Conservation (phyloP, 371 early-diverging fungal species). For the Haplosporangium sp. region DNA sequence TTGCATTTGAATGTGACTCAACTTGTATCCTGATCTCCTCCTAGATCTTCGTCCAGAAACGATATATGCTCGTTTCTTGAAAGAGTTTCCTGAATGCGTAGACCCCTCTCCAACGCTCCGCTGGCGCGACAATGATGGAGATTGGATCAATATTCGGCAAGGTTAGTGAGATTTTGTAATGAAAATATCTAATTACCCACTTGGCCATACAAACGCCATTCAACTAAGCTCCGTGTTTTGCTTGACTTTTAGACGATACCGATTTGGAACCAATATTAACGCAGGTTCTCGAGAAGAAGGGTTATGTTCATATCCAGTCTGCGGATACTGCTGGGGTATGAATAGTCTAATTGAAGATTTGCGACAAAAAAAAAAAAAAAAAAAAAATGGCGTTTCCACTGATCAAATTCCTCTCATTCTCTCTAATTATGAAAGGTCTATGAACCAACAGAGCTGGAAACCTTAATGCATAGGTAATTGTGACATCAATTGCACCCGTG, state of each 20-base stretch:
- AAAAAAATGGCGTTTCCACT: too few relatives aligned
- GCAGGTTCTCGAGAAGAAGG: constrained; percentile 8
- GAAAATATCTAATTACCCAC: not conserved
- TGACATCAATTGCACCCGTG: not conserved
- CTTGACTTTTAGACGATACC: constrained; percentile 16
- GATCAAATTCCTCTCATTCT: not conserved
- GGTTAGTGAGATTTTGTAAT: constrained; percentile 5
- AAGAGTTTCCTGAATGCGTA: constrained; percentile 33
- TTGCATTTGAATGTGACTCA: not conserved
- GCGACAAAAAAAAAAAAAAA: too few relatives aligned
- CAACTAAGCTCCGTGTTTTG: too few relatives aligned
- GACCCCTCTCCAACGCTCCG: constrained; percentile 13
- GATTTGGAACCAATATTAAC: constrained; percentile 31
- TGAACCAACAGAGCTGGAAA: constrained; percentile 32
- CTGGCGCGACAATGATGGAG: constrained; percentile 43
- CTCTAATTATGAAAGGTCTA: constrained; percentile 14
- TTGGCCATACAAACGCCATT: too few relatives aligned
- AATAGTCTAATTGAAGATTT: not conserved
- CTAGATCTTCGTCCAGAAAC: constrained; percentile 33
- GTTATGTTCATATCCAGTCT: constrained; percentile 37
- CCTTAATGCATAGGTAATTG: constrained; percentile 29
- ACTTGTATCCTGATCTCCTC: not conserved
- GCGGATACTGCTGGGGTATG: constrained; percentile 33
- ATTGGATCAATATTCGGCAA: constrained; percentile 45
- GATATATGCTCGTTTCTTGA: constrained; percentile 25